These are phyloP conservation scores for Lanmaoa rubissima DNA, from an alignment of 768 basidiomycete genomes.

Conservation along the genomic window DNA sequence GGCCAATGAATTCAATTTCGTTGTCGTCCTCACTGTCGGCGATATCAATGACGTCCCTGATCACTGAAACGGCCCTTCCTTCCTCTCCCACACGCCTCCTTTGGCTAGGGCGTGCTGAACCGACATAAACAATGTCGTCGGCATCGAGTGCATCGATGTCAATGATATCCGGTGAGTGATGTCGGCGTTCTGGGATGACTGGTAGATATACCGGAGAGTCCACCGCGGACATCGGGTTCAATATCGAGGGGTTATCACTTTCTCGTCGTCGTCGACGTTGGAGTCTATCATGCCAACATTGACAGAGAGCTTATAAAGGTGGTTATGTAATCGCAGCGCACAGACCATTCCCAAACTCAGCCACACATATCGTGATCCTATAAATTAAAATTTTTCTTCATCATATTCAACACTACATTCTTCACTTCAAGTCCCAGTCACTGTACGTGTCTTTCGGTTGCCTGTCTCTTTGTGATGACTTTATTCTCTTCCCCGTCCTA, in stretches of 20 bases:
- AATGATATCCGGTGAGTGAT: conserved; percentile 35
- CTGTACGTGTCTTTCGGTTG: conserved; percentile 15
- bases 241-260: not conserved
- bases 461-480: conserved; percentile 49
- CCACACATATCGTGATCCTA: conserved; percentile 23
- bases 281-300: not conserved
- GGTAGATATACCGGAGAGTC: conserved; percentile 7
- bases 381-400: conserved; percentile 34
- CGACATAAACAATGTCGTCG: conserved; percentile 30
- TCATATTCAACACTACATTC: not conserved
- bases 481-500: conserved; percentile 92
- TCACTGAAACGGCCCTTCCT: conserved; percentile 17
- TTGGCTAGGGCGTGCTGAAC: conserved; percentile 24
- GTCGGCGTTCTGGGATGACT: conserved; percentile 12
- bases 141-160: conserved; percentile 44
- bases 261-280: conserved; percentile 23
- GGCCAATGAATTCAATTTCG: conserved; percentile 29
- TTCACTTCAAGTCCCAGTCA: not conserved
- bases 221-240: conserved; percentile 20
- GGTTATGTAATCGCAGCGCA: conserved; percentile 30
- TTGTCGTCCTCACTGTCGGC: conserved; percentile 42
- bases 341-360: conserved; percentile 31
- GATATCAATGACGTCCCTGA: conserved; percentile 33
- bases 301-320: conserved; percentile 9
- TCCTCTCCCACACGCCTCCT: conserved; percentile 27